Evolutionary conservation across 2,329 filamentous ascomycete species (phyloP), one percentile per base, ranked within the genome.

Genomic region (Botrytis medusae): DNA sequence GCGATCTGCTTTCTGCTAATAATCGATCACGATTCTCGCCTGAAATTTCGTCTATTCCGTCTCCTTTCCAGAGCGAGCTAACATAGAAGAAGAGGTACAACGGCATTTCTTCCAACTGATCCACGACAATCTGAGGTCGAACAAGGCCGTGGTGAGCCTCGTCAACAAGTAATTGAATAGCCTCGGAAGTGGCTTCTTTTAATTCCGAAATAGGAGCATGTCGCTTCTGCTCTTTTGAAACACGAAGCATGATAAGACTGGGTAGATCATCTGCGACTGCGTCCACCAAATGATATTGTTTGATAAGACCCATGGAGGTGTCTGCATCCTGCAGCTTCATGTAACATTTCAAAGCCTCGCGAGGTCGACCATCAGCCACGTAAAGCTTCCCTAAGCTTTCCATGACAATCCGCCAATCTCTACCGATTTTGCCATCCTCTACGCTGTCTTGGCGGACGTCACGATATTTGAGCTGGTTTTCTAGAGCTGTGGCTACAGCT

Each of bases 1-100:
- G 85, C 2, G 92, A 86, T 77, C 86, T 86, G 74, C 87, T 89
- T 74, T 91, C 90, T 76, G 87, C 84, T 12, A 89, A 81, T 5
- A 91, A 82, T 18, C 87, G 85, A 64, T 91, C 89, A 59, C 85
- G 84, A 60, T 86, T 87, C 75, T 89, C 87, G 32, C 84, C 84
- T 32, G 82, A 82, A 76, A 87, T 84, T 72, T 89, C 87, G 73
- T 84, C 83, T 51, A 91, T 87, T 16, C 88, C 89, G 74, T 93
- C 89, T 1, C 93, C 94, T 74, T 87, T 89, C 95, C 95, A 99
- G 4, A 99, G 85, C 0, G 91, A 90, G 20, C 92, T 91, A 37
- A 99, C 87, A 81, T 99, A 99, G 83, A 98, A 97, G 84, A 93
- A 98, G 0, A 97, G 87, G 80, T 97, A 98, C 0, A 93, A 85